phyloP scores from a whole-genome alignment of 2,329 filamentous ascomycete genomes.

The Colletotrichum truncatum region DNA sequence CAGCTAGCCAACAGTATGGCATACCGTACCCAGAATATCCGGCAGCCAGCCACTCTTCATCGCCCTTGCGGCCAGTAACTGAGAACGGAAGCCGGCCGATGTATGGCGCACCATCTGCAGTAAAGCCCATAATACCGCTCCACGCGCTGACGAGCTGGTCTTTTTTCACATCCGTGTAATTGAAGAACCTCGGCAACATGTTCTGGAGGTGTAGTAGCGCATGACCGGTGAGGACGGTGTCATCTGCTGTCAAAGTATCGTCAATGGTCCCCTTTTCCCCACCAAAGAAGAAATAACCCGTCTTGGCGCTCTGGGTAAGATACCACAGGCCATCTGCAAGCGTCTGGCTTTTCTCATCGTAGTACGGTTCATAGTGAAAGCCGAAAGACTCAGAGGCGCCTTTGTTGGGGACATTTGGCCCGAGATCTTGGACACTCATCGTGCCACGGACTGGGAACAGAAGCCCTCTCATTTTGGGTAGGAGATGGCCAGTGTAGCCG shows the following conservation, averaged over 20 bases:
- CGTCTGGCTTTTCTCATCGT: not conserved
- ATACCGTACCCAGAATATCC: slow-evolving; percentile 42
- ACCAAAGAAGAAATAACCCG: slow-evolving; percentile 11
- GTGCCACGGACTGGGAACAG: not conserved
- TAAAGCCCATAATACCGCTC: slow-evolving; percentile 42
- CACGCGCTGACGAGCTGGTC: slow-evolving; percentile 28
- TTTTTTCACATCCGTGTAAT: not conserved
- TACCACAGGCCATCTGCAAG: slow-evolving; percentile 15
- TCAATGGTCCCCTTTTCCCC: slow-evolving; percentile 6
- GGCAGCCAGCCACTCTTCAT: slow-evolving; percentile 40
- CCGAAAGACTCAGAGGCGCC: not conserved
- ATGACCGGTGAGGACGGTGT: not conserved
- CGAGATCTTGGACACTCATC: not conserved
- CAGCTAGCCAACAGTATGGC: slow-evolving; percentile 38
- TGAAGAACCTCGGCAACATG: not conserved
- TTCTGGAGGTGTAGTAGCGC: not conserved
- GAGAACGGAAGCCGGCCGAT: slow-evolving; percentile 36
- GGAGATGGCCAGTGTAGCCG: not conserved
- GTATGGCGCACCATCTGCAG: slow-evolving; percentile 37
- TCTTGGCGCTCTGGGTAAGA: slow-evolving; percentile 15
- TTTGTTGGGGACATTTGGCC: not conserved
- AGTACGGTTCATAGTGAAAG: not conserved
- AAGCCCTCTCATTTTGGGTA: not conserved
- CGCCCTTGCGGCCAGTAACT: slow-evolving; percentile 18
- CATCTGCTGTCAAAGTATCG: slow-evolving; percentile 9